These are phyloP conservation scores for Xylariaceae sp. DNA, from an alignment of 2,329 filamentous ascomycete genomes.

Conservation along the genomic window DNA sequence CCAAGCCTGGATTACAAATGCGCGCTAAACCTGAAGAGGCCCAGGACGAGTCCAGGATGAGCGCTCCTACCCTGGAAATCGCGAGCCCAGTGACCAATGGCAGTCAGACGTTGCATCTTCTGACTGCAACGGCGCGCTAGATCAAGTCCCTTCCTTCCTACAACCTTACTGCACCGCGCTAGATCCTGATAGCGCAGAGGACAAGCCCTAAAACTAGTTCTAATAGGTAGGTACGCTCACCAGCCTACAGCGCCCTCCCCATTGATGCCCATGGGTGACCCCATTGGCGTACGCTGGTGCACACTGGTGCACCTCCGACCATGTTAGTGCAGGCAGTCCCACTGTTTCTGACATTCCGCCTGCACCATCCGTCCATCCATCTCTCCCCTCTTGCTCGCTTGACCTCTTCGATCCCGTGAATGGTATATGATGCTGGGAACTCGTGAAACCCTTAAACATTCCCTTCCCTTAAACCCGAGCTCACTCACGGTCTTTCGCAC, in stretches of 20 bases:
- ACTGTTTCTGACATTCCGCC: background rate
- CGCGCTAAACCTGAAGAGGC: background rate
- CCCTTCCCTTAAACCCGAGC: constrained; percentile 7
- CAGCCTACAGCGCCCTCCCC: constrained; percentile 6
- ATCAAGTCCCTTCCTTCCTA: constrained; percentile 8
- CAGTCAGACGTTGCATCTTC: constrained; percentile 1
- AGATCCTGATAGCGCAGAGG: background rate
- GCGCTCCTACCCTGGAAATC: background rate
- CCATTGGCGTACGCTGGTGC: too few species aligned
- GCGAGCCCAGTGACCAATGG: constrained; percentile 22
- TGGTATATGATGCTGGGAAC: constrained; percentile 20
- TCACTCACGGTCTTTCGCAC: background rate
- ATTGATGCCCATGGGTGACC: background rate
- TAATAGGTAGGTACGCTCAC: background rate
- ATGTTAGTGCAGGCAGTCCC: background rate
- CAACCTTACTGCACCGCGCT: background rate
- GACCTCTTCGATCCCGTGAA: constrained; percentile 23
- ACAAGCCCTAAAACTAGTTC: constrained; percentile 3
- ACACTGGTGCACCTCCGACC: background rate
- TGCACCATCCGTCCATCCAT: constrained; percentile 2
- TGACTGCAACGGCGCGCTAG: constrained; percentile 18
- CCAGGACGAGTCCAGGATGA: background rate
- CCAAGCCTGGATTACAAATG: background rate
- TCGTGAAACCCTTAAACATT: constrained; percentile 13
- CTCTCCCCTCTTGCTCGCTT: constrained; percentile 11